Evolutionary conservation across 441 rosid genomes (phyloP), one percentile per base, ranked within the genome.

Genomic region (Cnidoscolus chayamansa): DNA sequence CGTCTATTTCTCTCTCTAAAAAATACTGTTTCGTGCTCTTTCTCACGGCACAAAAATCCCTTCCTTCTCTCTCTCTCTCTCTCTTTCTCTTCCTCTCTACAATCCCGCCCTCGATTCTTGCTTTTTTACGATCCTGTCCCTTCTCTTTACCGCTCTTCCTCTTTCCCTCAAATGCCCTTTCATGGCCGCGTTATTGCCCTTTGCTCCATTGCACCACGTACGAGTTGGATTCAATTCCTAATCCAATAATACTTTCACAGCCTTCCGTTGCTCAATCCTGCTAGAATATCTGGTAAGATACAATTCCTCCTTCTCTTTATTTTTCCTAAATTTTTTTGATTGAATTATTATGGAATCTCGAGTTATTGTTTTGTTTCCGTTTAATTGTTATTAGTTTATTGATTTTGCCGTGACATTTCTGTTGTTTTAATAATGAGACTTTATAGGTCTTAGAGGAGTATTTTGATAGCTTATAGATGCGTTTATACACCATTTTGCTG

Each of bases 121-220:
- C 75, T 45, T 58, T 65, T 49, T 77, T 77, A 74, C 82, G 87
- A 82, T 76, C 86, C 77, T 72, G 76, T 76, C 82, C 72, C 40
- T 54, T 62, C 53, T 32, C 61, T 31, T 60, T 50, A 9, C 31
- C 31, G 58, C 4, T 32, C 63, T 70, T 49, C 19, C 47, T 48
- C 7, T 54, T 13, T 73, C 73, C 75, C 59, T 25, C 63, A 66
- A 82, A 78, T 82, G 83, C 65, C 81, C 79, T 72, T 76, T 80
- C 78, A 30, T 53, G 58, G 73, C 71, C 72, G 61, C 68, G 51
- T 62, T 30, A 53, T 68, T 30, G 55, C 69, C 30, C 43, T 53
- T 62, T 15, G 10, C 78, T 72, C 65, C 61, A 54, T 72, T 43
- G 25, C 16, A n/a, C 8, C 57, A 7, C 32, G 13, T 48, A 7